Base-by-base conservation (phyloP, 176 grass and related monocot species). In the Triticum dicoccoides region DNA sequence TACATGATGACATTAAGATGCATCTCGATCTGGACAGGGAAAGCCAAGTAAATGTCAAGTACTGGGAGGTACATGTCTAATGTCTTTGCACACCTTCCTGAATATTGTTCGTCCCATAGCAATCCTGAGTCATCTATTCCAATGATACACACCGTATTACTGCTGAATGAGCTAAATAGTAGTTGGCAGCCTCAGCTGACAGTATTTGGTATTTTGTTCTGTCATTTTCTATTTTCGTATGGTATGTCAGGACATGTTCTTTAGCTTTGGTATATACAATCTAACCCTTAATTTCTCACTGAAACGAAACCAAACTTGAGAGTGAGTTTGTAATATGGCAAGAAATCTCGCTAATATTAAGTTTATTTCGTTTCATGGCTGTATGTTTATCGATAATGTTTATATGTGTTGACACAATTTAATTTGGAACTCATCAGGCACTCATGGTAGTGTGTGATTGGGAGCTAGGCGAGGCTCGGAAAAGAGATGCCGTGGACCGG, bases 1-100 rank as follows among this genome's bases (percentile, higher is more conserved):
- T 99, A 54, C 87, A 54, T 54, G 94, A 96, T 72, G 97, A 99
- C 73, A 96, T 99, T 84, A 99, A 94, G 81, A 92, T 99, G 97
- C 97, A 99, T 91, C 87, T 99, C 6, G 97, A 94, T 94, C 77
- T 96, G 61, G 97, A 94, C 44, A 92, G 89, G 21, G 87, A 94
- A 78, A 99, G 83, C 67, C 89, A 88, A 86, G 86, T 91, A 25
- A 91, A 96, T 88, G 89, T 91, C 35, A 89, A 88, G 62, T 99
- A 99, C 72, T 99, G 97, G 97, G 94, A 99, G 94, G 97, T 96
- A 91, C 5, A 67, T 92, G n/a, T 69, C 9, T 34, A 8, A 67
- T 92, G 18, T 69, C 9, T 34, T 87, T 63, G 81, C 30, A 69
- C 61, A 71, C 5, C 69, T 78, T 64, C 18, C 47, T 68, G 65